These are phyloP conservation scores for Teratosphaeria zuluensis DNA, from an alignment of 2,329 filamentous ascomycete genomes.

Conservation along the genomic window DNA sequence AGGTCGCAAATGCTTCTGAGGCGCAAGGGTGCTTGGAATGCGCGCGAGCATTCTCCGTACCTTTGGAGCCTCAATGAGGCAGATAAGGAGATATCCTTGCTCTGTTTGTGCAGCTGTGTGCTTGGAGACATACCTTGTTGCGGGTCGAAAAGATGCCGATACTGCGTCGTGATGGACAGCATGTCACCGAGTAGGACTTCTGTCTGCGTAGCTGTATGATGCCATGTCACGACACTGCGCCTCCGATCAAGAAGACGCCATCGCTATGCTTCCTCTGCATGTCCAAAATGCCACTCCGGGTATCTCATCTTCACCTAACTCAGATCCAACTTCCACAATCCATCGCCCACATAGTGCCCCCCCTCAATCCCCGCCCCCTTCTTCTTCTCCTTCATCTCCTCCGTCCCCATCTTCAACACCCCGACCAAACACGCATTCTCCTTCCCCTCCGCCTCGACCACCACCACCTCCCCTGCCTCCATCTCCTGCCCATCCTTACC, in stretches of 20 bases:
- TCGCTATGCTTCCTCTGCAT: background rate
- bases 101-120: too few species aligned
- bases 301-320: slow-evolving; percentile 31
- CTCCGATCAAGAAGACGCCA: background rate
- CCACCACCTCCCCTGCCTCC: slow-evolving; percentile 71
- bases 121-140: too few species aligned
- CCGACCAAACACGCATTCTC: slow-evolving; percentile 83
- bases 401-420: slow-evolving; percentile 70
- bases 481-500: slow-evolving; percentile 56
- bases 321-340: slow-evolving; percentile 68
- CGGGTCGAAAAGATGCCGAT: too few species aligned
- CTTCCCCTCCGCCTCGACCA: slow-evolving; percentile 89
- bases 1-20: too few species aligned
- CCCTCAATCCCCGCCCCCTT: slow-evolving; percentile 93
- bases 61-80: too few species aligned
- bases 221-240: background rate
- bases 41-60: too few species aligned
- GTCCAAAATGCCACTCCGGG: background rate
- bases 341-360: slow-evolving; percentile 88
- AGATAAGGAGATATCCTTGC: too few species aligned
- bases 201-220: background rate
- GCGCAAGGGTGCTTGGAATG: too few species aligned
- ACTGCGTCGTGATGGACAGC: too few species aligned
- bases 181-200: too few species aligned
- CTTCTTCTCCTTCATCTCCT: slow-evolving; percentile 85